Percentiles rank a stretch among this genome's conserved stretches.
phyloP scores from a whole-genome alignment of 371 early-diverging fungal genomes.

The Mortierella sp. region DNA sequence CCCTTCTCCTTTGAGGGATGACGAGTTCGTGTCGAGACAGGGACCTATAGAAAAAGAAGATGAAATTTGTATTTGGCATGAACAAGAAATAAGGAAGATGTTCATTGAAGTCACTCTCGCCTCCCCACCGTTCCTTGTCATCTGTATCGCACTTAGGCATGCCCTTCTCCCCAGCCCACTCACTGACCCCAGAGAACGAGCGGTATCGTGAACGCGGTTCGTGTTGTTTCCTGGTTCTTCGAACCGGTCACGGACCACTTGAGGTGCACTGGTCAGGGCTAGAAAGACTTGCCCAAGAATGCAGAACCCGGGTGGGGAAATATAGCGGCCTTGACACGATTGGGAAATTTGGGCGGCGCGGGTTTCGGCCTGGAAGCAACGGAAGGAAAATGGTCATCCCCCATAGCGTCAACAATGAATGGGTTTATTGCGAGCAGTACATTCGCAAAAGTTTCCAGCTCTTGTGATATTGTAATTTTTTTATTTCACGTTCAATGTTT shows the following conservation, averaged over 20 bases:
- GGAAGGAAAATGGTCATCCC: neutral
- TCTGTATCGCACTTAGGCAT: neutral
- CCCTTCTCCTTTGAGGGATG: neutral
- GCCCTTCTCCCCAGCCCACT: neutral
- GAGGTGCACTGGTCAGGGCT: neutral
- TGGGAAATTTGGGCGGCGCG: neutral
- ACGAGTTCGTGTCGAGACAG: neutral
- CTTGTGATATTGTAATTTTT: no score
- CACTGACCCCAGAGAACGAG: neutral
- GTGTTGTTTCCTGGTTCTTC: neutral
- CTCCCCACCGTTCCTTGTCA: constrained; percentile 1
- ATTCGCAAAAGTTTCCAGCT: no score
- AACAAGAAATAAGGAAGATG: neutral
- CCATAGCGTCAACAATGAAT: neutral
- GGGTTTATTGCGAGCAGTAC: neutral
- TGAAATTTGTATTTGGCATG: neutral
- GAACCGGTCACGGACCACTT: neutral
- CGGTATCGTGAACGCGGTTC: neutral
- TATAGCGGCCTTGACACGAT: neutral
- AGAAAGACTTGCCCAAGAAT: neutral
- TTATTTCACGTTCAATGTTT: no score
- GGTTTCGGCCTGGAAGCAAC: neutral
- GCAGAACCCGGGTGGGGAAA: neutral
- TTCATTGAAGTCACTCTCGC: neutral
- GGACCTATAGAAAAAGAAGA: neutral